These are phyloP conservation scores for Lasiodiplodia hormozganensis DNA, from an alignment of 2,329 filamentous ascomycete genomes.

Conservation along the genomic window DNA sequence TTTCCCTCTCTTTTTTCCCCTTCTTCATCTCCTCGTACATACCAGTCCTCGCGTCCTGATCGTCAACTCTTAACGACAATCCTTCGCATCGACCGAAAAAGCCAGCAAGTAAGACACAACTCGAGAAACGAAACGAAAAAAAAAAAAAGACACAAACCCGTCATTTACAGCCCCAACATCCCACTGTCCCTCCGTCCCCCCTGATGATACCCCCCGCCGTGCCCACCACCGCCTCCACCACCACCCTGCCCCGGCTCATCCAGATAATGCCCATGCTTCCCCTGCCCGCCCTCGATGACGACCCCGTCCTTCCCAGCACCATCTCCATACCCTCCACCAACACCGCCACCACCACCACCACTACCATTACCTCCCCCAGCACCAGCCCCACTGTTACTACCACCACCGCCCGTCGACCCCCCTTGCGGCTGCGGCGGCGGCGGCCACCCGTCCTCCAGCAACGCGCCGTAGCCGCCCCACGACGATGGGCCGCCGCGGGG, in stretches of 20 bases:
- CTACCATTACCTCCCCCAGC: too few species aligned
- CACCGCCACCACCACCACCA: not conserved
- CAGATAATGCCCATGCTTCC: not conserved
- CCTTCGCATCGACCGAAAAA: not conserved
- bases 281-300: not conserved
- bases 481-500: not conserved
- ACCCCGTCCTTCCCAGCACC: slow-evolving; percentile 1
- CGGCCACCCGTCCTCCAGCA: slow-evolving; percentile 12
- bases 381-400: too few species aligned
- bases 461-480: slow-evolving; percentile 5
- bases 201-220: not conserved
- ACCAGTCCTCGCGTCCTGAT: not conserved
- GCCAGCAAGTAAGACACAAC: not conserved
- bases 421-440: not conserved
- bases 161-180: slow-evolving; percentile 27
- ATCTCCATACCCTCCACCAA: not conserved
- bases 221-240: not conserved
- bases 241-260: not conserved
- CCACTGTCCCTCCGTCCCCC: slow-evolving; percentile 27
- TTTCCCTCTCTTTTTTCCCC: not conserved
- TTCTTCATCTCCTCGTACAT: not conserved
- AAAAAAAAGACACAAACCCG: not conserved
- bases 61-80: not conserved
- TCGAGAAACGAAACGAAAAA: not conserved
- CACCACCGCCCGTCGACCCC: not conserved